These are phyloP conservation scores for Picea sitchensis DNA, from an alignment of 75 land plant genomes.

Conservation along the genomic window DNA sequence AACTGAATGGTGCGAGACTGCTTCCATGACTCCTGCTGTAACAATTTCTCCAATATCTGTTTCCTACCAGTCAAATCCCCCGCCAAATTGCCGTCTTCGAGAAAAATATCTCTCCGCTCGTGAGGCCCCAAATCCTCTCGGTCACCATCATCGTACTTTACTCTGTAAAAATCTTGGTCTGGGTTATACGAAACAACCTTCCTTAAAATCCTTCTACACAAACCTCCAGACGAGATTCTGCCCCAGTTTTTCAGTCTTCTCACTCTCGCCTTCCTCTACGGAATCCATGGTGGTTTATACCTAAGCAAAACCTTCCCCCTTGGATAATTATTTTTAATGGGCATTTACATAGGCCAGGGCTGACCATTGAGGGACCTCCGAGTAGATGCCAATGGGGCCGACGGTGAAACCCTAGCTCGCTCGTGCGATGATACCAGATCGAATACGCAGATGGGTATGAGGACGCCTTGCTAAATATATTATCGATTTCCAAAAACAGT, in stretches of 20 bases:
- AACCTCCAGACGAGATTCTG: conserved; percentile 34
- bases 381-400: no score
- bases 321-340: no score
- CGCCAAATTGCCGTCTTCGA: conserved; percentile 12
- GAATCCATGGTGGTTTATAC: no score
- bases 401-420: no score
- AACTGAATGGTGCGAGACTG: background rate
- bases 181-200: conserved; percentile 30
- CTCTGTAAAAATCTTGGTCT: conserved; percentile 35
- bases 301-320: no score
- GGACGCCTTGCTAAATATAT: no score
- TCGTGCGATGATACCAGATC: no score
- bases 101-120: conserved; percentile 22
- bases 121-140: conserved; percentile 55
- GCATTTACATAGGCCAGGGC: no score
- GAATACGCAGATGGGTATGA: no score
- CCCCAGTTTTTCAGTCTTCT: conserved; percentile 3
- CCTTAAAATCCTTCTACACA: conserved; percentile 54
- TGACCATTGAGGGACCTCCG: no score
- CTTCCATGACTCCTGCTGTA: background rate
- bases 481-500: no score
- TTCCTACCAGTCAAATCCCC: conserved; percentile 21
- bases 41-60: conserved; percentile 29
- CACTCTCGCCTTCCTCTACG: conserved; percentile 1
- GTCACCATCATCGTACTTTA: conserved; percentile 72